Base-by-base conservation (phyloP, 1,284 basidiomycete genomes). In the Athelia sp. region DNA sequence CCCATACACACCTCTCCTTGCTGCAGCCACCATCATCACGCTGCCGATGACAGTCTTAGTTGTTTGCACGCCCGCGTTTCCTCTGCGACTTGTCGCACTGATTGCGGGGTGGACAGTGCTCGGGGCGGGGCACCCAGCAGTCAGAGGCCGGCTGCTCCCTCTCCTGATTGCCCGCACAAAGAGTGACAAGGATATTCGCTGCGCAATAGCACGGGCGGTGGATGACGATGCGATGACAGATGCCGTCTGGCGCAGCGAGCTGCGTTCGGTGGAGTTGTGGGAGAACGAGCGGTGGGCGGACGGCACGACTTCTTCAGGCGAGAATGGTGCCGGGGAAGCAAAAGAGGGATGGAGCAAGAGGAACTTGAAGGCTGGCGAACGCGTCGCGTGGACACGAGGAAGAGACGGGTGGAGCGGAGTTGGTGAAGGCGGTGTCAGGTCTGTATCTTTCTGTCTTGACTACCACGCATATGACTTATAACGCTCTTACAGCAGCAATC, bases 381-480 rank as follows among this genome's bases (percentile, higher is more conserved):
- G 85, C 11, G 66, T 66, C 11, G 74, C 74, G 14, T 90, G 87
- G 87, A 88, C 85, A 24, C 71, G 84, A 22, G 80, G 82, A 0
- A 65, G 81, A 42, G 87, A 90, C 58, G 87, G 87, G 3, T 88
- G 84, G 82, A 82, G 76, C 56, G 79, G 78, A 0, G 70, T 83
- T 18, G 67, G 68, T 1, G 55, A 66, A 8, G 36, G 36, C n/a
- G 76, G 81, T 52, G 79, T 88, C 49, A 86, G 84, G 87, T 89
- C 59, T 62, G 84, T 72, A 22, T 44, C 49, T 45, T 35, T 47
- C 36, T 22, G 44, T 58, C 29, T 49, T 19, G 6, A 29, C 26
- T 29, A 29, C 4, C 26, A 4, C 26, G 13, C 26, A 13, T 29
- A 29, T 29, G 26, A 13, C 26, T 29, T 6, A 29, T 29, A 13